Conservation (phyloP, 768 basidiomycete genomes). For the Leccinum broughii region DNA sequence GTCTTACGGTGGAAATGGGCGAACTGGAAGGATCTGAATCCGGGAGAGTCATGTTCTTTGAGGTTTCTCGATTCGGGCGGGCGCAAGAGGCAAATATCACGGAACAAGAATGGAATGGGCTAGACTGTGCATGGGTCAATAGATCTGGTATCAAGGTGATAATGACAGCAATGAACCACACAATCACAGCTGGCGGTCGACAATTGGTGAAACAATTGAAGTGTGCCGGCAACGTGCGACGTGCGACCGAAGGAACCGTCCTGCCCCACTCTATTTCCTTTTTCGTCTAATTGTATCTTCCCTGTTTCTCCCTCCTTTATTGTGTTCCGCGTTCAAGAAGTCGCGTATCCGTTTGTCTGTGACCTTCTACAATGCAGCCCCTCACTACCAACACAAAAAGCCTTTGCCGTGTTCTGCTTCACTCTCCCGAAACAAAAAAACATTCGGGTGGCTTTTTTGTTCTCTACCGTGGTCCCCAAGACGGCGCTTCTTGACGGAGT, state of each 20-base stretch:
- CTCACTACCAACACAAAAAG: slow-evolving; percentile 39
- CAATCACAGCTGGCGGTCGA: slow-evolving; percentile 12
- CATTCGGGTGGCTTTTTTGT: slow-evolving; percentile 31
- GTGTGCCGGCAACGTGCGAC: slow-evolving; percentile 28
- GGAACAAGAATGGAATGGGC: slow-evolving; percentile 13
- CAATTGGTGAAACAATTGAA: slow-evolving; percentile 32
- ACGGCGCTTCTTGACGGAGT: slow-evolving; percentile 30
- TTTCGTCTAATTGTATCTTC: slow-evolving; percentile 38
- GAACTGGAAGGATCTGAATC: slow-evolving; percentile 18
- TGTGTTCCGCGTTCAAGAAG: slow-evolving; percentile 34
- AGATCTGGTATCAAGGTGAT: slow-evolving; percentile 27
- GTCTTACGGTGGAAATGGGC: slow-evolving; percentile 3
- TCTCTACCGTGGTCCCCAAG: slow-evolving; percentile 26
- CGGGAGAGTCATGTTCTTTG: slow-evolving; percentile 26
- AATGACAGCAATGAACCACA: slow-evolving; percentile 14
- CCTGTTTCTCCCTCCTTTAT: slow-evolving; percentile 36
- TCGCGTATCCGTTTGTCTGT: slow-evolving; percentile 22
- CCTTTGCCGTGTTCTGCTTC: slow-evolving; percentile 27
- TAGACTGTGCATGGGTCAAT: slow-evolving; percentile 4
- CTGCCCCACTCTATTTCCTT: slow-evolving; percentile 28
- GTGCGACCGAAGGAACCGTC: slow-evolving; percentile 17
- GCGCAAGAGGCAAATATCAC: slow-evolving; percentile 25
- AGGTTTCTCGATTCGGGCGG: slow-evolving; percentile 32
- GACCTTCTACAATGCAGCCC: slow-evolving; percentile 30
- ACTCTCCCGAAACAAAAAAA: slow-evolving; percentile 33